These are phyloP conservation scores for Aspergillus novofumigatus DNA, from an alignment of 2,329 filamentous ascomycete species.

Conservation along the genomic window DNA sequence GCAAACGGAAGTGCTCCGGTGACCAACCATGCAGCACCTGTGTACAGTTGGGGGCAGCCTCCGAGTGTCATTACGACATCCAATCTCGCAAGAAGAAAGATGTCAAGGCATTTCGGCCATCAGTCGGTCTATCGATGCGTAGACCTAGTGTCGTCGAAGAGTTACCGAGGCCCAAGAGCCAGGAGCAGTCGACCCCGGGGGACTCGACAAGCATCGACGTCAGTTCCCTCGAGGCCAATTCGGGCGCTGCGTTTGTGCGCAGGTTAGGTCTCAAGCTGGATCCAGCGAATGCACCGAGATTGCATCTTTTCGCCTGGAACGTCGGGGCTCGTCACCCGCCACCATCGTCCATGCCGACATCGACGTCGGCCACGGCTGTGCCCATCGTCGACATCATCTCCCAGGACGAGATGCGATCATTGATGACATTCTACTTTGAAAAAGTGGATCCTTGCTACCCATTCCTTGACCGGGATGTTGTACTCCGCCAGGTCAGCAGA, in stretches of 20 bases:
- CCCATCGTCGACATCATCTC: slow-evolving; percentile 47
- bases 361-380: slow-evolving; percentile 12
- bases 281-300: slow-evolving; percentile 49
- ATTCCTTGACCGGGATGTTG: slow-evolving; percentile 37
- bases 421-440: slow-evolving; percentile 50
- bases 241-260: slow-evolving; percentile 54
- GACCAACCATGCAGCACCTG: slow-evolving; percentile 52
- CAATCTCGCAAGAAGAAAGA: slow-evolving; percentile 30
- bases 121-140: slow-evolving; percentile 11
- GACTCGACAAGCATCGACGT: slow-evolving; percentile 21
- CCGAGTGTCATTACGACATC: slow-evolving; percentile 46
- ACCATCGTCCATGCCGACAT: slow-evolving; percentile 6
- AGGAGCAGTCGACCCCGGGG: slow-evolving; percentile 9
- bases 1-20: slow-evolving; percentile 56
- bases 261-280: slow-evolving; percentile 52
- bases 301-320: slow-evolving; percentile 58
- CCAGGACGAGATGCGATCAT: slow-evolving; percentile 44
- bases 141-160: not conserved
- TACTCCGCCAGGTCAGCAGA: slow-evolving; percentile 28
- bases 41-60: slow-evolving; percentile 47
- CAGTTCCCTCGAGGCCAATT: slow-evolving; percentile 53
- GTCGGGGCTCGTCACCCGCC: slow-evolving; percentile 25
- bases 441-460: slow-evolving; percentile 53
- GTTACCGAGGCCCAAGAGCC: slow-evolving; percentile 6
- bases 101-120: slow-evolving; percentile 17